Evolutionary conservation across 202 grass and related monocot genomes (phyloP), one percentile per base, ranked within the genome.

Genomic region (Musa balbisiana): DNA sequence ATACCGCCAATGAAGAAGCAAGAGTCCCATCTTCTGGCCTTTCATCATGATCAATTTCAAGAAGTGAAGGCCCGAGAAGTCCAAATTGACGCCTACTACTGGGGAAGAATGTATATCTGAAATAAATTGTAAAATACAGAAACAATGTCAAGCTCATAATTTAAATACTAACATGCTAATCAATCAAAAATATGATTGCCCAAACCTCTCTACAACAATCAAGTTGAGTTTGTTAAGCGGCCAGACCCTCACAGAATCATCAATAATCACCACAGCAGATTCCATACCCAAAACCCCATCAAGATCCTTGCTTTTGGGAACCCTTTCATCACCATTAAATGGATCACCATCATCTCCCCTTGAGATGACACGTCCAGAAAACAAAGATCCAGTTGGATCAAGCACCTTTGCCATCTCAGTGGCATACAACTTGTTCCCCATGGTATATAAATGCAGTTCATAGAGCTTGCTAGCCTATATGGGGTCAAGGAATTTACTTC

Each of bases 221-320:
- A 98, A 83, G 70, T 92, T 98, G 72, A 87, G 83, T 76, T 87
- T 94, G 78, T 98, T 98, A 82, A 90, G 94, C 26, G 94, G 94
- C 94, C 94, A 98, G 53, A 98, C 91, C 68, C 87, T 90, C 62
- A 89, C 75, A 22, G 94, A 94, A 72, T 98, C 94, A 68, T 98
- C 94, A 49, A 98, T 94, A 53, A 98, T 98, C 50, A 98, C 86
- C 23, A 98, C 94, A 56, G 87, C 91, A 51, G 90, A 91, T 81
- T 98, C 94, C 94, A 98, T 88, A 14, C 94, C 94, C 72, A 98
- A 76, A 49, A 98, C 94, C 55, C 94, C 94, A 73, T 98, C 94
- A 33, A 98, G 83, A 83, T 98, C 94, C 86, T 98, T 98, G 84
- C 84, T 98, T 87, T 98, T 98, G 0, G 91, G 90, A 43, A 93